Base-by-base conservation (phyloP, 2,329 filamentous ascomycete species). In the Dendryphion nanum region DNA sequence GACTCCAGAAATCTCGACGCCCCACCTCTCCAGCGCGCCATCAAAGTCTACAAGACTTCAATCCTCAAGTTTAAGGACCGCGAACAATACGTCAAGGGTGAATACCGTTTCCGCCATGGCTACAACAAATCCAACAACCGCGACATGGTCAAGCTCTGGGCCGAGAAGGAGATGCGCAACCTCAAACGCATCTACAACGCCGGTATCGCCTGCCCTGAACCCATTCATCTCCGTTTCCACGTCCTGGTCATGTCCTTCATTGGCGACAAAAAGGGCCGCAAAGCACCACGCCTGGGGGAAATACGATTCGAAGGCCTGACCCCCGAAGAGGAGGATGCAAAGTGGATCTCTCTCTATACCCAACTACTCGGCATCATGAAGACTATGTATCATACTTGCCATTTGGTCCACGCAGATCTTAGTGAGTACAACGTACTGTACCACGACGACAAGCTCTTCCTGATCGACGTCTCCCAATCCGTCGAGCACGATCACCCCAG, bases 41-140 rank as follows among this genome's bases (percentile, higher is more conserved):
- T 97, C 74, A 98, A 98, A 71, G 88, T 98, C 35, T 98, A 98
- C 80, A 98, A 98, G 77, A 98, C 93, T 6, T 86, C 87, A 38
- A 98, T 98, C 48, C 73, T 98, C 20, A 89, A 94, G 17, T 98
- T 98, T 81, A 97, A 97, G 71, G 93, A 98, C 69, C 81, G 93
- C 41, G 90, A 96, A 68, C 85, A 89, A 57, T 98, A 98, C 67
- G 93, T 98, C 46, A 86, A 85, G 1, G 93, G 93, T 50, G 93
- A 98, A 69, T 89, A 90, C 69, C 78, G 93, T 17, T 98, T 98
- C 74, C 81, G 88, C 52, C 78, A 82, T 45, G 91, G 91, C 34
- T 93, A 91, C 63, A 93, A 91, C 70, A 97, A 96, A 74, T 86
- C 86, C 50, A 95, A 89, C 69, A 95, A 89, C 71, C 81, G 90